These are phyloP conservation scores for Stenocarpella maydis DNA, from an alignment of 2,329 filamentous ascomycete genomes.

Conservation along the genomic window DNA sequence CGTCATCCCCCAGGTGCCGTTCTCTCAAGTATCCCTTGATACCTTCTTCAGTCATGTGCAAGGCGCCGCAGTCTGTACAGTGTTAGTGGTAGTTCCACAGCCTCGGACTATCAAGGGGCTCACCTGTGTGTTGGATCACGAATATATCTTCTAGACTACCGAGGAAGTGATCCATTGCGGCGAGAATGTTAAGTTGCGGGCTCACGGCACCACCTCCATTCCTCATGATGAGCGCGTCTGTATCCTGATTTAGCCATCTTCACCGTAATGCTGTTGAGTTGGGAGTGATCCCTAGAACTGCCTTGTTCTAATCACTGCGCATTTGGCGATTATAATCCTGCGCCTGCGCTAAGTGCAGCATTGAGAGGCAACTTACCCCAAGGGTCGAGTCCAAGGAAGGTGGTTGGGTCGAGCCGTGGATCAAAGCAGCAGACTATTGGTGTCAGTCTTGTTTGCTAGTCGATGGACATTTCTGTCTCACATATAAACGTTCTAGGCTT, in stretches of 20 bases:
- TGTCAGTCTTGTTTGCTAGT: background rate
- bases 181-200: background rate
- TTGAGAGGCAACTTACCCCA: background rate
- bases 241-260: background rate
- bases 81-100: background rate
- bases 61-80: constrained; percentile 10
- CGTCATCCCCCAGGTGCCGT: constrained; percentile 1
- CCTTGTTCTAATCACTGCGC: background rate
- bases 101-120: background rate
- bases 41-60: background rate
- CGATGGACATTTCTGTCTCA: background rate
- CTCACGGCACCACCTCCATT: constrained; percentile 8
- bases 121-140: constrained; percentile 12
- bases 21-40: constrained; percentile 13
- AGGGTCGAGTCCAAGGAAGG: constrained; percentile 9
- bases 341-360: background rate
- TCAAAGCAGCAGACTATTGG: constrained; percentile 21
- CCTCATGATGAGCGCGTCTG: constrained; percentile 4
- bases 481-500: constrained; percentile 21
- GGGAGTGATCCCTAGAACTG: background rate
- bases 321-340: no score
- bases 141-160: background rate
- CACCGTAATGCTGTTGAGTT: no score
- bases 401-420: background rate
- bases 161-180: constrained; percentile 9